A percentile compares a stretch with the other conserved stretches of the same genome.
Conservation (phyloP, 768 basidiomycete species). For the Boletus pseudopeckii region DNA sequence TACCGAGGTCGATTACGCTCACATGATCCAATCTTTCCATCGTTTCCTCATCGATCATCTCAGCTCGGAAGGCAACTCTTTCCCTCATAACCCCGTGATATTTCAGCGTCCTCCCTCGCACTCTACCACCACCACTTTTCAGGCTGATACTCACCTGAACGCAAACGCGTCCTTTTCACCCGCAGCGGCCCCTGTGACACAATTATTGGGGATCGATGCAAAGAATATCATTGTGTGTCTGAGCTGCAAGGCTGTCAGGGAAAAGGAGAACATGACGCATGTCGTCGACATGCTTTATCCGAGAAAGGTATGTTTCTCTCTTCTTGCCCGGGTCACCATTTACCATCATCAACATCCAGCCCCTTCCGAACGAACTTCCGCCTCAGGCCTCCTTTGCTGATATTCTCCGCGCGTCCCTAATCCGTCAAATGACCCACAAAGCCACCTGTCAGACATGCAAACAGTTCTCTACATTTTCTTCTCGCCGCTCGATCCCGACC, state of each 20-base stretch:
- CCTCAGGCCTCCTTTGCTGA: slow-evolving; percentile 54
- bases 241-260: slow-evolving; percentile 65
- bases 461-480: slow-evolving; percentile 69
- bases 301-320: slow-evolving; percentile 54
- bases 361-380: slow-evolving; percentile 35
- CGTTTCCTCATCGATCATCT: slow-evolving; percentile 89
- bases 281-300: slow-evolving; percentile 87
- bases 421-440: slow-evolving; percentile 81
- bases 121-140: slow-evolving; percentile 8
- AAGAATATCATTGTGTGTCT: slow-evolving; percentile 73
- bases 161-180: slow-evolving; percentile 25
- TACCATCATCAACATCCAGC: slow-evolving; percentile 20
- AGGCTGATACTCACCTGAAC: slow-evolving; percentile 18
- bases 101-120: slow-evolving; percentile 27
- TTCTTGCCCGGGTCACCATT: not conserved
- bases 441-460: slow-evolving; percentile 84
- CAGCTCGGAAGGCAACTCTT: slow-evolving; percentile 65
- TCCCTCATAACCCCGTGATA: slow-evolving; percentile 58
- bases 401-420: slow-evolving; percentile 70
- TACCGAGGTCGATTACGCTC: slow-evolving; percentile 71
- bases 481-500: slow-evolving; percentile 61
- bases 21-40: slow-evolving; percentile 93
- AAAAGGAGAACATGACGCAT: slow-evolving; percentile 79
- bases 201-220: slow-evolving; percentile 78
- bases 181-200: slow-evolving; percentile 72